Evolutionary conservation across 768 basidiomycete species (phyloP).

Genomic region (Trametes elegans): DNA sequence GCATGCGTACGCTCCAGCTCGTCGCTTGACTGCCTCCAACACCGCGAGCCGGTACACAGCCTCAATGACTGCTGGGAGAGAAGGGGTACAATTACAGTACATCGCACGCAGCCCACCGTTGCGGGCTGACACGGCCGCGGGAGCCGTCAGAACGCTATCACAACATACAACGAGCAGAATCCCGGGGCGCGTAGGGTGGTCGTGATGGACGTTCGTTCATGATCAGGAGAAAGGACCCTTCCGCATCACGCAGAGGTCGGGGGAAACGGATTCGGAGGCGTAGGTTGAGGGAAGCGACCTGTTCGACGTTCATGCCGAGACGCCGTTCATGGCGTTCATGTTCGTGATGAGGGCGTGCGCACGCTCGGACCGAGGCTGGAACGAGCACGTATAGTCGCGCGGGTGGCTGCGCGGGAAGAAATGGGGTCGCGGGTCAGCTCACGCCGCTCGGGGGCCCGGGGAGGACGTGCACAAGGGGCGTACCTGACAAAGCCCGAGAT

Average conservation of each 20-base stretch:
- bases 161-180: conserved; percentile 1
- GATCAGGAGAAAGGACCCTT: too few species aligned
- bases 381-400: conserved; percentile 8
- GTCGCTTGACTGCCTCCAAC: not conserved
- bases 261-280: not conserved
- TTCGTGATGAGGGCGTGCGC: conserved; percentile 2
- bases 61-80: too few species aligned
- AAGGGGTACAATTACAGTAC: too few species aligned
- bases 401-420: conserved; percentile 2
- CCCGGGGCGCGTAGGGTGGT: too few species aligned
- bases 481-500: conserved; percentile 32
- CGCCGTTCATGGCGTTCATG: conserved; percentile 1
- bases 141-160: conserved; percentile 8
- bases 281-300: not conserved
- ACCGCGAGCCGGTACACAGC: too few species aligned
- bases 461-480: not conserved
- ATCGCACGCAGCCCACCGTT: too few species aligned
- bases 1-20: conserved; percentile 2
- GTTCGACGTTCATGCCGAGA: not conserved
- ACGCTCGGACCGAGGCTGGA: conserved; percentile 1
- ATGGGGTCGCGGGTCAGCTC: not conserved
- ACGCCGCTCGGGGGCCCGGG: not conserved
- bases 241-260: too few species aligned
- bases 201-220: too few species aligned
- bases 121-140: not conserved